Base-by-base conservation (phyloP, 768 basidiomycete genomes). In the Suillus bovinus region DNA sequence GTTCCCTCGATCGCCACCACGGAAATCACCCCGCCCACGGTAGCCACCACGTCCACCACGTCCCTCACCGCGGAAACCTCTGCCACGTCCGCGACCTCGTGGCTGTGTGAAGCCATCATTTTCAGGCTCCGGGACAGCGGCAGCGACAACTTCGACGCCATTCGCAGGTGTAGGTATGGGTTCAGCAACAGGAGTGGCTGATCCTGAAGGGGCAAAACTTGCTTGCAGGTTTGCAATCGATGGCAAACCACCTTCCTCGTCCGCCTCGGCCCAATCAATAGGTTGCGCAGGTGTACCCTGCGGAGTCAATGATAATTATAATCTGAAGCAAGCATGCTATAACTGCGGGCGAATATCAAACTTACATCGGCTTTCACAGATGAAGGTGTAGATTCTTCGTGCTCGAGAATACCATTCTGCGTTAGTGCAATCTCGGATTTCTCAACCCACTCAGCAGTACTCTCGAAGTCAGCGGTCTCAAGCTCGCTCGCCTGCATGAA, bases 401-500 rank as follows among this genome's bases (percentile, higher is more conserved):
- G 59, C 44, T 38, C 55, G n/a, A 16, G 38, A 39, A 56, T 17
- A 14, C 29, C 64, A 46, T 65, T 67, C 20, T 54, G 49, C 34
- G 65, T 64, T 53, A 70, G 72, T 47, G 70, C 75, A 56, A 69
- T 75, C 17, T 82, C 82, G 22, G 81, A 66, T 36, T 79, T 78
- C 68, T 87, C 83, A 11, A 84, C 82, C 82, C 83, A 86, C 69
- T 87, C 86, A 9, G 78, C 78, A 33, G 70, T 79, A 24, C 84
- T 78, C 61, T 87, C 86, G 38, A 84, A 82, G 13, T 79, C 68
- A 24, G 81, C 53, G 0, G 80, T 71, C 64, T 90, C 91, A 39
- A 93, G 79, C 68, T 93, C 91, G 72, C 91, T 92, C 62, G 83
- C 88, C 73, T 91, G 87, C 78, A 94, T 89, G 74, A 93, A 94